Percentiles rank a stretch among this genome's conserved stretches.
phyloP scores from a whole-genome alignment of 169 alveolate genomes.

The Babesia microti region DNA sequence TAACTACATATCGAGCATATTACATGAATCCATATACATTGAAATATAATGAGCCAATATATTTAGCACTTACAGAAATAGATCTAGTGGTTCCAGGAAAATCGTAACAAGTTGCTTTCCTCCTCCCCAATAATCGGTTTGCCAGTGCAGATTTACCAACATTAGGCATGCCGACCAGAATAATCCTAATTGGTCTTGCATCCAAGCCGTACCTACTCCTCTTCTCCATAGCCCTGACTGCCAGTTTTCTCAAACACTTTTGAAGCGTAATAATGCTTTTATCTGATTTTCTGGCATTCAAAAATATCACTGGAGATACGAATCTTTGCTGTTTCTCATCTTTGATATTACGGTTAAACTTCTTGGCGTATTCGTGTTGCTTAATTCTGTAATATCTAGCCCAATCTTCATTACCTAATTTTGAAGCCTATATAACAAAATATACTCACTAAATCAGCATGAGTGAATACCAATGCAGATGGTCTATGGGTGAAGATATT shows the following conservation, averaged over 20 bases:
- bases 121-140: conserved; percentile 58
- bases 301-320: conserved; percentile 51
- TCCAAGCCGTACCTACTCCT: conserved; percentile 41
- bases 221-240: conserved; percentile 35
- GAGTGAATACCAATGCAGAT: conserved; percentile 49
- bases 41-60: background rate
- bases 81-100: conserved; percentile 62
- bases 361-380: conserved; percentile 22
- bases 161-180: conserved; percentile 67
- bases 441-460: conserved; percentile 50
- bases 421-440: no score
- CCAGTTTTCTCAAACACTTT: conserved; percentile 47
- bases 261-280: conserved; percentile 46
- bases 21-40: no score
- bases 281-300: conserved; percentile 50
- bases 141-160: conserved; percentile 68
- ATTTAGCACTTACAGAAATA: conserved; percentile 6
- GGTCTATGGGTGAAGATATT: conserved; percentile 53
- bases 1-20: no score
- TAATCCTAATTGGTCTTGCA: conserved; percentile 55
- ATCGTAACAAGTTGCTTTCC: conserved; percentile 54
- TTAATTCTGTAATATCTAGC: conserved; percentile 52
- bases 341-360: conserved; percentile 40
- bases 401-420: conserved; percentile 55
- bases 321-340: conserved; percentile 36